Evolutionary conservation across 2,329 filamentous ascomycete species (phyloP).

Genomic region (Ophiosphaerella herpotricha): DNA sequence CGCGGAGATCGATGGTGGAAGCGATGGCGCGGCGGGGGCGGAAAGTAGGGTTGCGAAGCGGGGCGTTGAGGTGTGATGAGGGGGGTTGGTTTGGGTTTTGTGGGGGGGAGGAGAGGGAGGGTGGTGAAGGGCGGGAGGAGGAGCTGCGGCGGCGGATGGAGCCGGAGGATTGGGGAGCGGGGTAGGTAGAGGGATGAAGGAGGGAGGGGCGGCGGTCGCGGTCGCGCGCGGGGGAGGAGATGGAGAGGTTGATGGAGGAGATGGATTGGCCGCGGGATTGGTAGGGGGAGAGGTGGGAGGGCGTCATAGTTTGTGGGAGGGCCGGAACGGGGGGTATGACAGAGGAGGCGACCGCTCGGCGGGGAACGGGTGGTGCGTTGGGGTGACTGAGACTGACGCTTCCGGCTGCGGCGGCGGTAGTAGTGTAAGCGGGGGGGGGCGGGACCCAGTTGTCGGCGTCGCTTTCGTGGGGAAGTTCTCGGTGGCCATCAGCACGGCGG

Average conservation of each 20-base stretch:
- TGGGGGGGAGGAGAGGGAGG: slow-evolving; percentile 12
- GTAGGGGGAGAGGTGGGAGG: slow-evolving; percentile 27
- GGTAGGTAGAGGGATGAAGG: slow-evolving; percentile 42
- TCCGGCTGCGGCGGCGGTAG: slow-evolving; percentile 55
- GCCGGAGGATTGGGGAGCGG: slow-evolving; percentile 27
- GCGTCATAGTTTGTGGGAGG: slow-evolving; percentile 26
- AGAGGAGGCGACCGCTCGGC: slow-evolving; percentile 8
- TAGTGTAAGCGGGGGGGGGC: slow-evolving; percentile 79
- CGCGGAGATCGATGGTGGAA: slow-evolving; percentile 26
- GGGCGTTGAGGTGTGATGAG: slow-evolving; percentile 1
- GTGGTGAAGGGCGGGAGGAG: slow-evolving; percentile 17
- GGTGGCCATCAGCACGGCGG: slow-evolving; percentile 69
- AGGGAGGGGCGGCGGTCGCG: slow-evolving; percentile 33
- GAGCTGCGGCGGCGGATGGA: slow-evolving; percentile 33
- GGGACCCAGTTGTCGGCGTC: slow-evolving; percentile 89
- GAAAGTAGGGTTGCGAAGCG: slow-evolving; percentile 15
- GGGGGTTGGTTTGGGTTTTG: slow-evolving; percentile 9
- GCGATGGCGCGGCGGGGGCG: slow-evolving; percentile 19
- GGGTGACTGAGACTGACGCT: slow-evolving; percentile 46
- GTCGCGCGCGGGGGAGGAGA: slow-evolving; percentile 17
- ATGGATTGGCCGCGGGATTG: slow-evolving; percentile 23
- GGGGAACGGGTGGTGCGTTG: slow-evolving; percentile 31
- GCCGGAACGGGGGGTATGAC: slow-evolving; percentile 29
- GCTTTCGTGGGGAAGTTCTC: slow-evolving; percentile 80
- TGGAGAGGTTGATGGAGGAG: slow-evolving; percentile 32